A percentile compares a stretch with the other conserved stretches of the same genome.
These are phyloP conservation scores for Lentinula aciculospora DNA, from an alignment of 768 basidiomycete genomes.

Conservation along the genomic window DNA sequence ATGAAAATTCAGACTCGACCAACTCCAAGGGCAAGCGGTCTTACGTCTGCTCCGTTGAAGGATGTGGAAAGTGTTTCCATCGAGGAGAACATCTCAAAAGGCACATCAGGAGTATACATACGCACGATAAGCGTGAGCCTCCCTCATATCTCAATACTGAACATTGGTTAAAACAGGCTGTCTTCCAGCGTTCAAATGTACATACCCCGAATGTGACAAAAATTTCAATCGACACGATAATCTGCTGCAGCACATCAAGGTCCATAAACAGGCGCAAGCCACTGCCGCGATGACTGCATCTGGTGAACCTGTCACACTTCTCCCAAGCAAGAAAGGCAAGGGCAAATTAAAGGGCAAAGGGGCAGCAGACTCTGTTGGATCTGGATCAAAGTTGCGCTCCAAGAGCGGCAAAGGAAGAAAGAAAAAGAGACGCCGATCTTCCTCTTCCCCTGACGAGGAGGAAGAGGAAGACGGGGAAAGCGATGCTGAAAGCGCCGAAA, in stretches of 20 bases:
- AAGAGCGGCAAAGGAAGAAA: neutral
- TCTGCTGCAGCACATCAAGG: slow-evolving; percentile 71
- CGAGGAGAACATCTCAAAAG: slow-evolving; percentile 79
- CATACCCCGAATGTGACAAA: slow-evolving; percentile 61
- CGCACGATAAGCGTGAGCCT: slow-evolving; percentile 75
- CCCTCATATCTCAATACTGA: neutral
- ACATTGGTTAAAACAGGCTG: neutral
- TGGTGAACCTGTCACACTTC: neutral
- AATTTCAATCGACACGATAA: slow-evolving; percentile 78
- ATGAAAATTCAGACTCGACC: neutral
- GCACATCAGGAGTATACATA: slow-evolving; percentile 77
- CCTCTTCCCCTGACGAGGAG: neutral
- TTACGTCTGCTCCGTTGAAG: slow-evolving; percentile 63
- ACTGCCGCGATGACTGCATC: slow-evolving; percentile 5
- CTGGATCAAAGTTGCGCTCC: neutral
- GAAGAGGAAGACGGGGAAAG: neutral
- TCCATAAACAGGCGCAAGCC: slow-evolving; percentile 45
- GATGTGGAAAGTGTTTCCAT: slow-evolving; percentile 76
- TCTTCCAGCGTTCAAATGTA: slow-evolving; percentile 63
- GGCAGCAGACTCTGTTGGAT: neutral
- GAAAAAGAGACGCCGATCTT: neutral
- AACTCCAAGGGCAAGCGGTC: slow-evolving; percentile 32
- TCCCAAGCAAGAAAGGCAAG: neutral
- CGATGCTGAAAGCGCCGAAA: neutral
- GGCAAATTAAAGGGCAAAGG: neutral